Percentiles rank a stretch among this genome's conserved stretches.
These are phyloP conservation scores for Cynanchum wilfordii DNA, from an alignment of 257 asterid genomes.

Conservation along the genomic window DNA sequence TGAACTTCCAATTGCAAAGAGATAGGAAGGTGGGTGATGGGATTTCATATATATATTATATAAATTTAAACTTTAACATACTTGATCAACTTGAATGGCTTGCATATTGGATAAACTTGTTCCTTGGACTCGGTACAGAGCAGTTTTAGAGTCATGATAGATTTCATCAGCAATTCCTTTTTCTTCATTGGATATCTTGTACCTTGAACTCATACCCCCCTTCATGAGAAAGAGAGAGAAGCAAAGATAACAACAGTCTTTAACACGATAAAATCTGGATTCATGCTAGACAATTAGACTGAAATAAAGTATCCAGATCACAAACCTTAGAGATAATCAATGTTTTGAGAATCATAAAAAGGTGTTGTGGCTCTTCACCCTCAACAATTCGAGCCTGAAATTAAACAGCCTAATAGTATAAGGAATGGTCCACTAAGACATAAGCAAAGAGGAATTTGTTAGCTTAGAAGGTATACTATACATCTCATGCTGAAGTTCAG, in stretches of 20 bases:
- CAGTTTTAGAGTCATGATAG: conserved; percentile 48
- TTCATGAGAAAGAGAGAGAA: conserved; percentile 16
- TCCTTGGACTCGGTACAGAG: conserved; percentile 77
- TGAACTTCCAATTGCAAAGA: not conserved
- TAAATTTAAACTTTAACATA: conserved; percentile 25
- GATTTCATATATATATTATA: not conserved
- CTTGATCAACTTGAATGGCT: conserved; percentile 88
- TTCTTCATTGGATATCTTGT: conserved; percentile 45
- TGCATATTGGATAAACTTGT: conserved; percentile 69
- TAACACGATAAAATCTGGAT: not conserved
- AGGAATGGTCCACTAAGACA: conserved; percentile 8
- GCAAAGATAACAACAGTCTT: not conserved
- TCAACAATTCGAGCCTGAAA: conserved; percentile 65
- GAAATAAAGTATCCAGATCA: not conserved
- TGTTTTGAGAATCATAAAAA: conserved; percentile 64
- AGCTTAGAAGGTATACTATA: not conserved
- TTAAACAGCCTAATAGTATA: conserved; percentile 5
- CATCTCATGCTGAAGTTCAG: not conserved
- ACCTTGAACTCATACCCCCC: conserved; percentile 72
- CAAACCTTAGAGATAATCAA: conserved; percentile 64
- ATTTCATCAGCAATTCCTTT: conserved; percentile 65
- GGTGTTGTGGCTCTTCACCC: conserved; percentile 60
- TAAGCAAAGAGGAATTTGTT: not conserved
- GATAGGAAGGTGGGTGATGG: not conserved
- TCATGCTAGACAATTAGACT: not conserved